phyloP scores from a whole-genome alignment of 1,284 basidiomycete species.

The Grifola frondosa region DNA sequence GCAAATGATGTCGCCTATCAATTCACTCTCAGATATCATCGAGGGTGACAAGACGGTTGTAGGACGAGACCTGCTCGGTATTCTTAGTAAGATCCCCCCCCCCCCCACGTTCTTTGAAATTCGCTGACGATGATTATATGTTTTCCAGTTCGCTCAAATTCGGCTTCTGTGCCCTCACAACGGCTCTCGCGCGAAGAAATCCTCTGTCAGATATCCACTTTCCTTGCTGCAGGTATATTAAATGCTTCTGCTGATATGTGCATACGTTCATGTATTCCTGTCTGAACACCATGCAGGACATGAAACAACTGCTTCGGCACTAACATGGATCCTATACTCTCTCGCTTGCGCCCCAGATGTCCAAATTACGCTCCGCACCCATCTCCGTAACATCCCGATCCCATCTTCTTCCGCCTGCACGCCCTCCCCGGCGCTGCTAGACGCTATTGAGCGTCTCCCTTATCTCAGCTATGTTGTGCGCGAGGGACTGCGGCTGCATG shows the following conservation, averaged over 20 bases:
- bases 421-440: slow-evolving; percentile 18
- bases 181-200: slow-evolving; percentile 66
- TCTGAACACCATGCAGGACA: slow-evolving; percentile 35
- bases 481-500: slow-evolving; percentile 64
- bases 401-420: slow-evolving; percentile 22
- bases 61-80: slow-evolving; percentile 48
- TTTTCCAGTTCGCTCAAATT: slow-evolving; percentile 58
- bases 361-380: slow-evolving; percentile 59
- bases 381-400: slow-evolving; percentile 37
- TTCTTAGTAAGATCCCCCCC: slow-evolving; percentile 50
- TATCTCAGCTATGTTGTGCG: slow-evolving; percentile 63
- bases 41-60: slow-evolving; percentile 16
- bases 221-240: slow-evolving; percentile 56
- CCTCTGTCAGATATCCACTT: slow-evolving; percentile 75
- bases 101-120: too few relatives aligned
- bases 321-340: slow-evolving; percentile 74
- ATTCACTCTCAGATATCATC: slow-evolving; percentile 7
- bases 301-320: slow-evolving; percentile 60
- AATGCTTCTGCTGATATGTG: not conserved
- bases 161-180: slow-evolving; percentile 47
- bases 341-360: slow-evolving; percentile 52
- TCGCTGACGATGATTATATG: not conserved
- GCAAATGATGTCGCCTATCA: slow-evolving; percentile 1
- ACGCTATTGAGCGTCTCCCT: slow-evolving; percentile 38
- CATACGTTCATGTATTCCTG: not conserved